phyloP scores from a whole-genome alignment of 2,329 filamentous ascomycete genomes.

The Aspergillus carbonarius region DNA sequence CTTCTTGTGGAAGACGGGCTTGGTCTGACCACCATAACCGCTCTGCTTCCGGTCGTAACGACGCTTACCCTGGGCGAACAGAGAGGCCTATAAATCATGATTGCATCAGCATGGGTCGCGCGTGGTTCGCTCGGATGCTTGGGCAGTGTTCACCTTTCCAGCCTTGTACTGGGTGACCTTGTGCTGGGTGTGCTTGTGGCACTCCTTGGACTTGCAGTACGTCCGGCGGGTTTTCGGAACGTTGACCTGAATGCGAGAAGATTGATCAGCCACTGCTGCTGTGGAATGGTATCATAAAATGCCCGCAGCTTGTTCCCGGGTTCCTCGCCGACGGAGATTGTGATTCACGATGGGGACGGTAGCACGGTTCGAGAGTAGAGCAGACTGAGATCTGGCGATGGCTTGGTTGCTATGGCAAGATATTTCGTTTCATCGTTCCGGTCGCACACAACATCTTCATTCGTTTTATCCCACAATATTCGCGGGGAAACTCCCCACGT shows the following conservation, averaged over 20 bases:
- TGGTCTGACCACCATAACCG: conserved; percentile 99
- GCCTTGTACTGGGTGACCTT: conserved; percentile 97
- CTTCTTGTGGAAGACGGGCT: conserved; percentile 99
- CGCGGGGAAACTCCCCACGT: not conserved
- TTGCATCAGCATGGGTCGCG: conserved; percentile 25
- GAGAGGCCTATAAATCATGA: conserved; percentile 64
- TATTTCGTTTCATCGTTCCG: not conserved
- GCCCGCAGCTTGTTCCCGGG: conserved; percentile 3
- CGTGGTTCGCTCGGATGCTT: conserved; percentile 12
- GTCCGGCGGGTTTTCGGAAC: conserved; percentile 97
- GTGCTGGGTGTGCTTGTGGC: conserved; percentile 89
- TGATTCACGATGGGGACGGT: not conserved
- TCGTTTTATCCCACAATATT: not conserved
- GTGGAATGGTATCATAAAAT: not conserved
- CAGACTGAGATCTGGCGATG: not conserved
- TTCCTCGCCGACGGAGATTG: conserved; percentile 8
- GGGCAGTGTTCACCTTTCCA: conserved; percentile 66
- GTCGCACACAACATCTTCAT: not conserved
- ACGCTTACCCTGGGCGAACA: conserved; percentile 98
- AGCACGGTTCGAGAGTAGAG: not conserved
- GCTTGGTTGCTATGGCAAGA: not conserved
- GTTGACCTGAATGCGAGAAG: conserved; percentile 69
- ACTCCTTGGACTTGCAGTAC: conserved; percentile 96
- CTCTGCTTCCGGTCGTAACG: conserved; percentile 99
- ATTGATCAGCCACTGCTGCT: conserved; percentile 5